Evolutionary conservation across 2,329 filamentous ascomycete genomes (phyloP).

Genomic region (Nigrospora oryzae): DNA sequence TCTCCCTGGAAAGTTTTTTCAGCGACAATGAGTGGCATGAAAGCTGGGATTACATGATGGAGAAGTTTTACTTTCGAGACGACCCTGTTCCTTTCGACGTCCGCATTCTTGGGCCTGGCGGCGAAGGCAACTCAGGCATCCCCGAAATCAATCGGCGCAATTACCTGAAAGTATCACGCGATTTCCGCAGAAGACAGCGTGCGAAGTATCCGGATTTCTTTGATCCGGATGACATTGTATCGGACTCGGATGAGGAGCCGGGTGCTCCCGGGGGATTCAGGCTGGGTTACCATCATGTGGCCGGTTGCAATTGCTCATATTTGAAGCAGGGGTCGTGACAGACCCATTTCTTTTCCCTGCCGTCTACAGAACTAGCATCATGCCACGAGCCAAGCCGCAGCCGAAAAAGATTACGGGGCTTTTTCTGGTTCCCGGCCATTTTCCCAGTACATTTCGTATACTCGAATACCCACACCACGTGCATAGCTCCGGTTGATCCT

Average conservation of each 20-base stretch:
- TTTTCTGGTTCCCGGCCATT: too few relatives aligned
- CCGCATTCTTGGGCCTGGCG: neutral
- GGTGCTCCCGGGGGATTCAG: neutral
- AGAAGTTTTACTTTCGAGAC: neutral
- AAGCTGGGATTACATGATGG: neutral
- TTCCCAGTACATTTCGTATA: too few relatives aligned
- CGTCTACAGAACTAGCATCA: too few relatives aligned
- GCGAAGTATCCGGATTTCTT: neutral
- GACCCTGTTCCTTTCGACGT: neutral
- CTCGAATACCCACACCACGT: too few relatives aligned
- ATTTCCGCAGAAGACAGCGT: neutral
- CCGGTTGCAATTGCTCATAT: neutral
- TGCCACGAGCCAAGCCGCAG: too few relatives aligned
- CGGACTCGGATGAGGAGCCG: neutral
- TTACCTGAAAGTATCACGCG: neutral
- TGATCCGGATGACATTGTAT: neutral
- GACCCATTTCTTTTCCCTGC: too few relatives aligned
- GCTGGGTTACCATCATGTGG: neutral
- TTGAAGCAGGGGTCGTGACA: too few relatives aligned
- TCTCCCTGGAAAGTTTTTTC: too few relatives aligned
- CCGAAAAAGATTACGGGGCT: too few relatives aligned
- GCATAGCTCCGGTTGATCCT: too few relatives aligned
- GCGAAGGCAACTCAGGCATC: neutral
- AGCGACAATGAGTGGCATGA: neutral
- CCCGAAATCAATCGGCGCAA: neutral